Evolutionary conservation across 2,329 filamentous ascomycete species (phyloP).

Genomic region (Drechslerella coelobrocha): DNA sequence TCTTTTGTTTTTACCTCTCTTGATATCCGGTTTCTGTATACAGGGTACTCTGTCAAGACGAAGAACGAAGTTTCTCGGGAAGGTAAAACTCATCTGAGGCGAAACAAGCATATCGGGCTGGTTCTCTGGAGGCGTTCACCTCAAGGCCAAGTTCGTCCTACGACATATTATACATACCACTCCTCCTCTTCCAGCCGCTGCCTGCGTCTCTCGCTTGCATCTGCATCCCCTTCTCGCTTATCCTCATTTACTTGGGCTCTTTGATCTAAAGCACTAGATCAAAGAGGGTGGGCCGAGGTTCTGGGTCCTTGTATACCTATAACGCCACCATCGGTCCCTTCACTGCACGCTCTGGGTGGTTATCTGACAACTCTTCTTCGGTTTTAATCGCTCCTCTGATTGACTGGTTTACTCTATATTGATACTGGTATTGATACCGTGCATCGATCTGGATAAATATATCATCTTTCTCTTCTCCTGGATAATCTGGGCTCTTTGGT

Average conservation of each 20-base stretch:
- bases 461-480: no score
- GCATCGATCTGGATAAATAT: no score
- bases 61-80: background rate
- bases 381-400: no score
- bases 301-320: slow-evolving; percentile 1
- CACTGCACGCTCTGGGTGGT: slow-evolving; percentile 9
- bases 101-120: no score
- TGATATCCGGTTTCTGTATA: background rate
- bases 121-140: no score
- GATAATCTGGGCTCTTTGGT: no score
- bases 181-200: background rate
- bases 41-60: background rate
- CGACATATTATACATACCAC: background rate
- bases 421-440: no score
- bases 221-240: slow-evolving; percentile 23
- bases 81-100: background rate
- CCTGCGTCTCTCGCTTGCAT: slow-evolving; percentile 32
- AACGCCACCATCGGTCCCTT: background rate
- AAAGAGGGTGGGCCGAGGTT: slow-evolving; percentile 2
- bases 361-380: no score
- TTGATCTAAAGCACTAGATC: background rate
- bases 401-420: no score
- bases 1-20: slow-evolving; percentile 3
- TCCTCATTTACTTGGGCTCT: slow-evolving; percentile 1
- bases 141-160: background rate